These are phyloP conservation scores for Acanthochlamys bracteata DNA, from an alignment of 106 monocot species.

Conservation along the genomic window DNA sequence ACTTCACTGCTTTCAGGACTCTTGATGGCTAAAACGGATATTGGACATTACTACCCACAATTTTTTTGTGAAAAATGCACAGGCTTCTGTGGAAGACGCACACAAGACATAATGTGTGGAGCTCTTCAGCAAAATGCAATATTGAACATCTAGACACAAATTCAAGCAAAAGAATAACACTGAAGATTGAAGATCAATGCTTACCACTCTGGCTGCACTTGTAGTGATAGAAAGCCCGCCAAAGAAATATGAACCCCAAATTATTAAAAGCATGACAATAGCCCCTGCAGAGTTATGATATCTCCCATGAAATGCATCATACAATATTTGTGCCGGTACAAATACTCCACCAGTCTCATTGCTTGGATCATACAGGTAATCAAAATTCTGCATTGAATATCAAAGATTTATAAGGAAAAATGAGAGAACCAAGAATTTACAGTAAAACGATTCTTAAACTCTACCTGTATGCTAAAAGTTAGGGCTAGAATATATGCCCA, in stretches of 20 bases:
- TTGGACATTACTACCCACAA: too few relatives aligned
- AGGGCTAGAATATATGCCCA: constrained; percentile 84
- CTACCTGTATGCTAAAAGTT: constrained; percentile 87
- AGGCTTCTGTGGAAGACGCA: too few relatives aligned
- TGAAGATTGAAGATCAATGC: not conserved
- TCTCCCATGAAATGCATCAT: constrained; percentile 79
- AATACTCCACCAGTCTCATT: constrained; percentile 75
- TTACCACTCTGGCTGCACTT: constrained; percentile 85
- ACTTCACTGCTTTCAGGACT: too few relatives aligned
- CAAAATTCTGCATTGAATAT: constrained; percentile 35
- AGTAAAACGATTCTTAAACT: not conserved
- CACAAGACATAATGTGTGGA: too few relatives aligned
- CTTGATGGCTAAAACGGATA: too few relatives aligned
- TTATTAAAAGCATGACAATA: constrained; percentile 56
- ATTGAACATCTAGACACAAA: too few relatives aligned
- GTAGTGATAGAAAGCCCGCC: constrained; percentile 86
- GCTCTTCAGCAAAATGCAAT: too few relatives aligned
- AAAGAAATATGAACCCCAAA: constrained; percentile 92
- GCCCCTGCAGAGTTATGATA: constrained; percentile 58
- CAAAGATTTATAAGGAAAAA: not conserved
- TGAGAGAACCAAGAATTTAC: not conserved
- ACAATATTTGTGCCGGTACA: constrained; percentile 65
- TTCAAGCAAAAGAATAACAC: too few relatives aligned
- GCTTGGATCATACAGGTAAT: constrained; percentile 46
- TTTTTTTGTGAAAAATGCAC: too few relatives aligned